phyloP scores from a whole-genome alignment of 805 yeast genomes.

The Komagataella pastoris region DNA sequence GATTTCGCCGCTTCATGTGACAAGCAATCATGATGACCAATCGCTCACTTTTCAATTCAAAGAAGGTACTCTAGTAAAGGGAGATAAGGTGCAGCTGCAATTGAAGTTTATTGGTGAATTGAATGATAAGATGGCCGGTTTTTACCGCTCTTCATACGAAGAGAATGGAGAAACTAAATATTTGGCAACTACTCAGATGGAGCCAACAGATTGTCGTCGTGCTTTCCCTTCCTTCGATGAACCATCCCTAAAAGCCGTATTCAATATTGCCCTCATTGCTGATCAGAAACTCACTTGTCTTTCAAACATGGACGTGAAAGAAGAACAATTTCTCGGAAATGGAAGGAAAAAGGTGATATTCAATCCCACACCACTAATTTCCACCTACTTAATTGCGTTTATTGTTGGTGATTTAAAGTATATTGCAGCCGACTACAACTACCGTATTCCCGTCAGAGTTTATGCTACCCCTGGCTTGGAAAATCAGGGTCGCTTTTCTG shows the following conservation, averaged over 20 bases:
- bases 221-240: constrained; percentile 85
- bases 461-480: constrained; percentile 73
- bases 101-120: constrained; percentile 47
- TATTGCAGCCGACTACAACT: constrained; percentile 39
- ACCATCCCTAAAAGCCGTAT: constrained; percentile 67
- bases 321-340: constrained; percentile 27
- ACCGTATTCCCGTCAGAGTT: constrained; percentile 66
- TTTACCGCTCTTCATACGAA: constrained; percentile 57
- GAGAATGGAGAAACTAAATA: constrained; percentile 52
- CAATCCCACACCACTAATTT: constrained; percentile 71
- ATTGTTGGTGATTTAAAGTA: constrained; percentile 70
- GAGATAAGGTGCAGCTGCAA: constrained; percentile 27
- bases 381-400: constrained; percentile 77
- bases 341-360: constrained; percentile 44
- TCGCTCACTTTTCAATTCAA: constrained; percentile 25
- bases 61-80: constrained; percentile 20
- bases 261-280: constrained; percentile 49
- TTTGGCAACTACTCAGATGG: constrained; percentile 78
- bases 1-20: neutral
- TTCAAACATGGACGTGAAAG: constrained; percentile 56
- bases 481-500: constrained; percentile 58
- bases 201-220: constrained; percentile 75
- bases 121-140: constrained; percentile 75
- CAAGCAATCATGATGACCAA: constrained; percentile 21
- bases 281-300: constrained; percentile 41